Evolutionary conservation across 2,329 filamentous ascomycete species (phyloP).

Genomic region (Clonostachys chloroleuca): DNA sequence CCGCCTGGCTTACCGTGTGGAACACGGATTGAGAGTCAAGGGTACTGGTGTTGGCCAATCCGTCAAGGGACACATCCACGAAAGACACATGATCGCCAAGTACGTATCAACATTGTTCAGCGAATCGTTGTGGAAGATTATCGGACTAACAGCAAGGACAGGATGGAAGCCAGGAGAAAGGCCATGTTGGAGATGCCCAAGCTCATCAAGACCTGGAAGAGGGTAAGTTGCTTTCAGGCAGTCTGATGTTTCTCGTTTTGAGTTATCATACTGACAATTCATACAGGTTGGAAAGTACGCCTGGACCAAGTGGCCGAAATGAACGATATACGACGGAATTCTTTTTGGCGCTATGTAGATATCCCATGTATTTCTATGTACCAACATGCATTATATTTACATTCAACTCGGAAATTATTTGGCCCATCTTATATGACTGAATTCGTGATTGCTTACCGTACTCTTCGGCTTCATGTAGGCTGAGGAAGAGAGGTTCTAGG

Average conservation of each 20-base stretch:
- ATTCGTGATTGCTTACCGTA: too few relatives aligned
- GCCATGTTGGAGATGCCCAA: constrained; percentile 95
- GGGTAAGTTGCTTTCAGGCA: constrained; percentile 53
- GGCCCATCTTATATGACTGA: too few relatives aligned
- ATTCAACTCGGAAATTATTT: too few relatives aligned
- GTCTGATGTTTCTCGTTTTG: too few relatives aligned
- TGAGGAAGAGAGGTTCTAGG: too few relatives aligned
- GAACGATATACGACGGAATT: constrained; percentile 15
- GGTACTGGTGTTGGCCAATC: constrained; percentile 88
- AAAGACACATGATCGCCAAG: constrained; percentile 76
- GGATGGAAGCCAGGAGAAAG: constrained; percentile 82
- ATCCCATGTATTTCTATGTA: constrained; percentile 16
- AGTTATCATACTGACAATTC: constrained; percentile 22
- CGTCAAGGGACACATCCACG: constrained; percentile 94
- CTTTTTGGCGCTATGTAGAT: constrained; percentile 18
- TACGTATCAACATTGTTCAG: constrained; percentile 30
- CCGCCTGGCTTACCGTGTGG: constrained; percentile 66
- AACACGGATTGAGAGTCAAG: constrained; percentile 80
- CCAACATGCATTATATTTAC: not conserved
- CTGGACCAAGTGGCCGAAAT: constrained; percentile 57
- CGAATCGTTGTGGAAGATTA: not conserved
- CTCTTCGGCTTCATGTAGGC: too few relatives aligned
- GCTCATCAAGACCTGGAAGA: constrained; percentile 89
- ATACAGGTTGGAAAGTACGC: constrained; percentile 46
- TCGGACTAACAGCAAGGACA: constrained; percentile 29